Conservation (phyloP, 805 yeast species). For the Pichia membranifaciens region DNA sequence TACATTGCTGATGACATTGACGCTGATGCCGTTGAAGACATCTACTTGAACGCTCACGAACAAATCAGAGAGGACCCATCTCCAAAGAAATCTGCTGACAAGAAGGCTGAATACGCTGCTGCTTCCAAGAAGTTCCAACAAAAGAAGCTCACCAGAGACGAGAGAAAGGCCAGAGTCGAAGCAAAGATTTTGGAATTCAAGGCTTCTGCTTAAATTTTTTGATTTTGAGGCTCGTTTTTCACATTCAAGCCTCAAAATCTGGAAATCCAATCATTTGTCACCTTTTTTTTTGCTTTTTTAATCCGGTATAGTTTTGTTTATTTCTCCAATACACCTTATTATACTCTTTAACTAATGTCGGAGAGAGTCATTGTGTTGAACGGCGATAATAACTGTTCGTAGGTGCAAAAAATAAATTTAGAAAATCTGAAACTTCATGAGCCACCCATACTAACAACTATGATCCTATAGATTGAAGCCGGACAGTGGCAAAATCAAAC, state of each 20-base stretch:
- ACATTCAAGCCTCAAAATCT: background rate
- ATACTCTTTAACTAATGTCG: background rate
- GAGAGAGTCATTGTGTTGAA: background rate
- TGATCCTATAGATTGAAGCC: background rate
- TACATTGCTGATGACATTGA: slow-evolving; percentile 96
- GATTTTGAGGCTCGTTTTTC: background rate
- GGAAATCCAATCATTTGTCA: background rate
- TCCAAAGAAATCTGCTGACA: slow-evolving; percentile 82
- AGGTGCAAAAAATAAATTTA: background rate
- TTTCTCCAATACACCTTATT: too few relatives aligned
- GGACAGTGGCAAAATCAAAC: slow-evolving; percentile 6
- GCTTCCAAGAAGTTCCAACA: slow-evolving; percentile 89
- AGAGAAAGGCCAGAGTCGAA: slow-evolving; percentile 84
- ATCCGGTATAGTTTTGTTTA: background rate
- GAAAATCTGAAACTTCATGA: background rate
- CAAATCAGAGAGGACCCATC: slow-evolving; percentile 94
- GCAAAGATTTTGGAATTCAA: slow-evolving; percentile 92
- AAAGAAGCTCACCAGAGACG: slow-evolving; percentile 81
- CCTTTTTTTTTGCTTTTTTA: background rate
- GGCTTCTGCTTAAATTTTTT: slow-evolving; percentile 34
- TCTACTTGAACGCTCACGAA: slow-evolving; percentile 92
- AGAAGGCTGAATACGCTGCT: slow-evolving; percentile 97
- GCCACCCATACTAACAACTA: slow-evolving; percentile 4
- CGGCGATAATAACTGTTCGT: background rate
- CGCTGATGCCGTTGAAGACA: slow-evolving; percentile 93